A percentile compares a stretch with the other conserved stretches of the same genome.
These are phyloP conservation scores for Buddleja alternifolia DNA, from an alignment of 257 asterid species.

Conservation along the genomic window DNA sequence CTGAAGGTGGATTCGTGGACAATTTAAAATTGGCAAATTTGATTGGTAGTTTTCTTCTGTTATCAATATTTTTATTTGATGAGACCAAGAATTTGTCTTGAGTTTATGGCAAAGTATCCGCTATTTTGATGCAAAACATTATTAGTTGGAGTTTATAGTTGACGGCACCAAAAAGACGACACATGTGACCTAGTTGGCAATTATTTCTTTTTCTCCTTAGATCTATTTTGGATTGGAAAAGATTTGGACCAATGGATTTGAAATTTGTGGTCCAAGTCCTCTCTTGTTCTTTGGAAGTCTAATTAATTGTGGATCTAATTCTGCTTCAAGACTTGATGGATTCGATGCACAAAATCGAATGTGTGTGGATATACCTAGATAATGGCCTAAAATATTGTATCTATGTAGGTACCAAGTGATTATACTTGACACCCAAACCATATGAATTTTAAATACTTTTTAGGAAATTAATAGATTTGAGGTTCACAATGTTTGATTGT, in stretches of 20 bases:
- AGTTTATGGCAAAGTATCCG: not conserved
- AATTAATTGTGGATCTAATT: not conserved
- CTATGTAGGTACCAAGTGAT: too few species aligned
- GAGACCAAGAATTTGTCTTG: not conserved
- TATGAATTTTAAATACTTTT: not conserved
- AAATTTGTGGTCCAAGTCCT: not conserved
- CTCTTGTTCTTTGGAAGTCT: conserved; percentile 10
- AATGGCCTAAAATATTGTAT: too few species aligned
- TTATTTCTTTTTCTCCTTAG: not conserved
- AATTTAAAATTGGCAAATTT: not conserved
- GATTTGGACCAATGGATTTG: not conserved
- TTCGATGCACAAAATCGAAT: conserved; percentile 18
- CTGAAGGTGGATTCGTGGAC: not conserved
- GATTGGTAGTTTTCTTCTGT: not conserved
- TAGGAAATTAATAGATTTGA: not conserved
- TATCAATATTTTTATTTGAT: not conserved
- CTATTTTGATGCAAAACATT: not conserved
- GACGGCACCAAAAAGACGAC: not conserved
- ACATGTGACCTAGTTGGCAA: not conserved
- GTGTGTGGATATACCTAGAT: not conserved
- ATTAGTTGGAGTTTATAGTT: not conserved
- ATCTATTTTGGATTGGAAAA: not conserved
- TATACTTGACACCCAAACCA: not conserved
- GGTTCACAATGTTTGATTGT: too few species aligned
- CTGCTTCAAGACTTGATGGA: conserved; percentile 1